Percentiles rank a stretch among this genome's conserved stretches.
phyloP scores from a whole-genome alignment of 331 rosid genomes.

The Quercus phellos region DNA sequence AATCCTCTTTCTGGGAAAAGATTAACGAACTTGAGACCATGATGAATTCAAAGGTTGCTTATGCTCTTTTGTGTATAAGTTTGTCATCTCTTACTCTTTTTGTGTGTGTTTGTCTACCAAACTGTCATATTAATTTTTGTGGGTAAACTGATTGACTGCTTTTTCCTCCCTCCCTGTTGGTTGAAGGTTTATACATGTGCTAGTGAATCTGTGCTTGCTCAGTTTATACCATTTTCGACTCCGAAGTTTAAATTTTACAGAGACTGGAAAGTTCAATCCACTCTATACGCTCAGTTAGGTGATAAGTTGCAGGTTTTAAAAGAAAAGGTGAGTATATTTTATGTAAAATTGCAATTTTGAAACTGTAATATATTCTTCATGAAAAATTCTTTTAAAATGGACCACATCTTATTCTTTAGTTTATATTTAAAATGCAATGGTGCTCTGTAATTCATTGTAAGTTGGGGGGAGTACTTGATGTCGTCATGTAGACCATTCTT shows the following conservation, averaged over 20 bases:
- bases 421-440: not conserved
- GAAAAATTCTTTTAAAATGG: not conserved
- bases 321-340: slow-evolving; percentile 43
- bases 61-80: slow-evolving; percentile 2
- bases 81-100: not conserved
- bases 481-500: not conserved
- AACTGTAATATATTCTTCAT: not conserved
- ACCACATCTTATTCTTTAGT: not conserved
- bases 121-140: not conserved
- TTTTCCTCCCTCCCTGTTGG: not conserved
- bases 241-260: slow-evolving; percentile 60
- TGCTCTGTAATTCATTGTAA: too few relatives aligned
- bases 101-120: not conserved
- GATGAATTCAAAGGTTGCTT: slow-evolving; percentile 72
- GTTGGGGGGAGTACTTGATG: too few relatives aligned
- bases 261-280: slow-evolving; percentile 28
- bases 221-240: slow-evolving; percentile 57
- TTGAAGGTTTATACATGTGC: slow-evolving; percentile 77
- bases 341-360: slow-evolving; percentile 1
- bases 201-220: slow-evolving; percentile 58
- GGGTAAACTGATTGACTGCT: not conserved
- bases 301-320: slow-evolving; percentile 28
- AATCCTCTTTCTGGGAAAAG: slow-evolving; percentile 30
- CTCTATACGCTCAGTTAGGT: slow-evolving; percentile 22
- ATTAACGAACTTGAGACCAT: slow-evolving; percentile 54